Percentiles rank a stretch among this genome's conserved stretches.
Conservation (phyloP, 2,329 filamentous ascomycete species). For the Cercospora zeae-maydis region DNA sequence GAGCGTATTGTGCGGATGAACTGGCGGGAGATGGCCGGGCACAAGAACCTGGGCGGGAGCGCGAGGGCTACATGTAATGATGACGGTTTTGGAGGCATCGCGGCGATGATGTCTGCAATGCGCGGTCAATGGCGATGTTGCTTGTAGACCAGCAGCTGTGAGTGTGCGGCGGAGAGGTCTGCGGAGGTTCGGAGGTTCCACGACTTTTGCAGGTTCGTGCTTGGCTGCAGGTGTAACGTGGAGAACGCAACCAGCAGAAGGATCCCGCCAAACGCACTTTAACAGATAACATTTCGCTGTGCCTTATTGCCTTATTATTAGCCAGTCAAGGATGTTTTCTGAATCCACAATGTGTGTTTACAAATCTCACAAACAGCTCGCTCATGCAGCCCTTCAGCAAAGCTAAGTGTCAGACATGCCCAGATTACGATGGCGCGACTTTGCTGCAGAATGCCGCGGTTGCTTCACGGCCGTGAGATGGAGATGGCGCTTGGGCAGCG, state of each 20-base stretch:
- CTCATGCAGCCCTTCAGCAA: neutral
- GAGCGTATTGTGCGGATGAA: constrained; percentile 52
- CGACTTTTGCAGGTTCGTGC: neutral
- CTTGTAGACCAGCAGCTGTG: neutral
- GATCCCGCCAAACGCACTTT: neutral
- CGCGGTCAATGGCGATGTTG: neutral
- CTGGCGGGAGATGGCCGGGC: constrained; percentile 32
- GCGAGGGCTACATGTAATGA: constrained; percentile 26
- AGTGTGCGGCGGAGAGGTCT: neutral
- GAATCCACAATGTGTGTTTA: no score
- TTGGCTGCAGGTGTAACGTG: no score
- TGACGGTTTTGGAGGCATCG: constrained; percentile 32
- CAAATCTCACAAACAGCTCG: neutral
- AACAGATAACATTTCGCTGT: no score
- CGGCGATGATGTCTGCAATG: neutral
- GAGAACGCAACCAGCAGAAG: neutral
- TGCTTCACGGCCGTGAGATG: neutral
- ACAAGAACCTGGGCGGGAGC: constrained; percentile 35
- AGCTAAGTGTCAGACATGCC: neutral
- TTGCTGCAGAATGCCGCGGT: neutral
- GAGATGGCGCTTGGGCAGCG: neutral
- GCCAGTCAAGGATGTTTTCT: no score
- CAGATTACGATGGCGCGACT: neutral
- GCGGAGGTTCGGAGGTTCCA: neutral
- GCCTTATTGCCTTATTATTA: no score